Conservation (phyloP, 2,329 filamentous ascomycete species). For the Aspergillus novoparasiticus region DNA sequence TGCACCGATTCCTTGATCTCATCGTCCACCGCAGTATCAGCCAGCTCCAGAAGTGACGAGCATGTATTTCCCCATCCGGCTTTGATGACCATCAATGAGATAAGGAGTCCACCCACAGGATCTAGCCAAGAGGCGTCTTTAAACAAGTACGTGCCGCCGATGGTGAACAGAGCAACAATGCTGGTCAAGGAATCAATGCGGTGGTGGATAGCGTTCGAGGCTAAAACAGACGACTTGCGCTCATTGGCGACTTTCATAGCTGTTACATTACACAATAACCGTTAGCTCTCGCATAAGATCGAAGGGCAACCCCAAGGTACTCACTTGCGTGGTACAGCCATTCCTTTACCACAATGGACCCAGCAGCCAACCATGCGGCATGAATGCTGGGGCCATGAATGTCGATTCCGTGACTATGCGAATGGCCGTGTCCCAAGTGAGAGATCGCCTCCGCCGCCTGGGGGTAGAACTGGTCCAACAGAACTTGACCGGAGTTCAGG, state of each 20-base stretch:
- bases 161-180: conserved; percentile 86
- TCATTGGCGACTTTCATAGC: conserved; percentile 94
- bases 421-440: conserved; percentile 46
- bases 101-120: conserved; percentile 87
- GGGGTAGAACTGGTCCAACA: conserved; percentile 73
- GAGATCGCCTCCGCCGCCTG: conserved; percentile 59
- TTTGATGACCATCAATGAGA: conserved; percentile 89
- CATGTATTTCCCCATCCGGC: conserved; percentile 86
- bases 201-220: conserved; percentile 95
- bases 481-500: conserved; percentile 68
- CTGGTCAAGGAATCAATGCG: conserved; percentile 94
- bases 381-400: conserved; percentile 79
- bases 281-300: neutral
- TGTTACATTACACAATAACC: conserved; percentile 38
- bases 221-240: conserved; percentile 92
- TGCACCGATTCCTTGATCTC: conserved; percentile 76
- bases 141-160: conserved; percentile 85
- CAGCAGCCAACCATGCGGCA: conserved; percentile 89
- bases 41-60: conserved; percentile 80
- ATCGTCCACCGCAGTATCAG: conserved; percentile 84
- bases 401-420: conserved; percentile 54
- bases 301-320: conserved; percentile 40
- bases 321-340: conserved; percentile 96
- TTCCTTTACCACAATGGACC: conserved; percentile 90
- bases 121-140: conserved; percentile 89